phyloP scores from a whole-genome alignment of 2,329 filamentous ascomycete genomes.

The Penicillium sp. region DNA sequence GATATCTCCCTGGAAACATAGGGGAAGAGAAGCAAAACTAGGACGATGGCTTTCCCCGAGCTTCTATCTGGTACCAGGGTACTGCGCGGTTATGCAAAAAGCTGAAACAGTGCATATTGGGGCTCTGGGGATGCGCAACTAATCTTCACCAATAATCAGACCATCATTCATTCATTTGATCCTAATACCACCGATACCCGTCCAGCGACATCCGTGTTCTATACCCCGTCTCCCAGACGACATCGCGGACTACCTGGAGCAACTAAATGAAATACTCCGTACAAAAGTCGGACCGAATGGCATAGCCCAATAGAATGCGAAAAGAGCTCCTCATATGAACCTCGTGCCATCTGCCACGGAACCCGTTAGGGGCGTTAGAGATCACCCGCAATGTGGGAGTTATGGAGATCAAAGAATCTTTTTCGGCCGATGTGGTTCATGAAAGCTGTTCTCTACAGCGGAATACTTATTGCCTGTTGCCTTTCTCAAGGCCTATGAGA shows the following conservation, averaged over 20 bases:
- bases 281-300: not conserved
- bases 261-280: not conserved
- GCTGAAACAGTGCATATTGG: too few relatives aligned
- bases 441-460: not conserved
- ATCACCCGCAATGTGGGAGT: not conserved
- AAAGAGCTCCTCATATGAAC: not conserved
- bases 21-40: not conserved
- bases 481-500: not conserved
- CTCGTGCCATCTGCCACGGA: not conserved
- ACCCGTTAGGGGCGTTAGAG: not conserved
- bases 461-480: not conserved
- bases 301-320: not conserved
- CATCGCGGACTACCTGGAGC: not conserved
- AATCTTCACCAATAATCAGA: too few relatives aligned
- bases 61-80: constrained; percentile 11
- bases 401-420: not conserved
- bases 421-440: not conserved
- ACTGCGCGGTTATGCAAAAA: too few relatives aligned
- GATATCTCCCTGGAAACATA: not conserved
- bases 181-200: not conserved
- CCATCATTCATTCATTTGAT: not conserved
- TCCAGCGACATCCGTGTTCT: constrained; percentile 2
- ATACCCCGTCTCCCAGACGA: not conserved
- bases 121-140: too few relatives aligned
- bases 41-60: not conserved